Conservation (phyloP, 139 green algal genomes). For the Tetraselmis striata region DNA sequence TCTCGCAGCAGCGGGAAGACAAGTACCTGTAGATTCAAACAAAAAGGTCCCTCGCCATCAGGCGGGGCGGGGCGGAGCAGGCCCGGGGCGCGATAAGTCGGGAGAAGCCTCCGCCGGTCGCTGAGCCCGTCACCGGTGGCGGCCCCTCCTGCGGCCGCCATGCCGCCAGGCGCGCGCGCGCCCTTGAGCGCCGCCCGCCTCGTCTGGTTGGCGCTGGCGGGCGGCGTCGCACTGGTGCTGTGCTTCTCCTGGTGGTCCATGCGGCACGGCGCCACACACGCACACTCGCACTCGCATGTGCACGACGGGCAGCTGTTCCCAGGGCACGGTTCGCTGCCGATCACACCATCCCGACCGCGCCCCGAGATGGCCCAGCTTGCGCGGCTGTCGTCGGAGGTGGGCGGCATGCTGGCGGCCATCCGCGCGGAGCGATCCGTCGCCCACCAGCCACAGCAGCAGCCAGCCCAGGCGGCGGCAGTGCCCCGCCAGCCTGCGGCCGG, state of each 20-base stretch:
- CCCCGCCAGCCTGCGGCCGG: too few species aligned
- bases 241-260: not conserved
- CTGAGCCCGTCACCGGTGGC: not conserved
- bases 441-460: too few species aligned
- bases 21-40: too few species aligned
- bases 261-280: not conserved
- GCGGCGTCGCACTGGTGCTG: not conserved
- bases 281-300: not conserved
- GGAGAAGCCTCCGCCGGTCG: slow-evolving; percentile 1
- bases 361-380: too few species aligned
- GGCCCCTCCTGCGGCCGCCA: not conserved
- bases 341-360: too few species aligned
- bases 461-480: too few species aligned
- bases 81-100: too few species aligned
- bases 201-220: not conserved
- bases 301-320: not conserved
- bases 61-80: too few species aligned
- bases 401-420: not conserved
- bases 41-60: too few species aligned
- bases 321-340: not conserved
- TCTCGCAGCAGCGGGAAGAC: too few species aligned
- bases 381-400: not conserved
- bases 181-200: not conserved
- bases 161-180: not conserved
- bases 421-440: not conserved